A percentile compares a stretch with the other conserved stretches of the same genome.
These are phyloP conservation scores for Mycena vulgaris DNA, from an alignment of 768 basidiomycete species.

Conservation along the genomic window DNA sequence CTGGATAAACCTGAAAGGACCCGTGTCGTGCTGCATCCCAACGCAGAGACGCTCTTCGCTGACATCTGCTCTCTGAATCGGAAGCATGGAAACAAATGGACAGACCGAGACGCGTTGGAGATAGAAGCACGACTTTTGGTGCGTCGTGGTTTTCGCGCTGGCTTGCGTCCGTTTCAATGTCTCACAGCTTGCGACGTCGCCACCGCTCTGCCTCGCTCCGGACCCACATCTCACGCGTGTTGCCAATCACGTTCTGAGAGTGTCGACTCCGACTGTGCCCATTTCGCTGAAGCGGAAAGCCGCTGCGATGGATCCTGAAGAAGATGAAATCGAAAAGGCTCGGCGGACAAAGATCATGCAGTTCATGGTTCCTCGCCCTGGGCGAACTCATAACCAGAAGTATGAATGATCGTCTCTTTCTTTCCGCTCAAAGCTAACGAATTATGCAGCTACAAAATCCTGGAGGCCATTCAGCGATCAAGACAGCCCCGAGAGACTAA, in stretches of 20 bases:
- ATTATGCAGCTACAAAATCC: conserved; percentile 65
- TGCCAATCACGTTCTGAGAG: conserved; percentile 80
- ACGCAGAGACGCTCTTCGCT: conserved; percentile 82
- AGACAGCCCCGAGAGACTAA: conserved; percentile 34
- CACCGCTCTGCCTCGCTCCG: conserved; percentile 86
- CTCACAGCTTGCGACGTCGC: conserved; percentile 77
- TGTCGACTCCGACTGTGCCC: conserved; percentile 81
- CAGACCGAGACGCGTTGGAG: conserved; percentile 81
- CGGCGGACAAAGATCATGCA: conserved; percentile 82
- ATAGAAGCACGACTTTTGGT: conserved; percentile 84
- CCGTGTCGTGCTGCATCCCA: conserved; percentile 85
- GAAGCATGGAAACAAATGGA: conserved; percentile 71
- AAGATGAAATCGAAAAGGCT: conserved; percentile 82
- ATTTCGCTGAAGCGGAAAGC: conserved; percentile 85
- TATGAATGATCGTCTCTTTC: conserved; percentile 45
- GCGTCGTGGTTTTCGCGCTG: conserved; percentile 44
- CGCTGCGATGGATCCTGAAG: conserved; percentile 76
- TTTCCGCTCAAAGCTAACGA: conserved; percentile 10
- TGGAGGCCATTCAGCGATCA: conserved; percentile 62
- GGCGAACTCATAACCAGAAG: conserved; percentile 66
- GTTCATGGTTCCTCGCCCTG: conserved; percentile 79
- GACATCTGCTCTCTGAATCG: conserved; percentile 82
- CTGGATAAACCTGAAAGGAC: conserved; percentile 73
- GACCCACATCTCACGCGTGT: conserved; percentile 83
- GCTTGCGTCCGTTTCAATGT: conserved; percentile 22